Conservation (phyloP, 2,329 filamentous ascomycete genomes). For the Albifimbria verrucaria region DNA sequence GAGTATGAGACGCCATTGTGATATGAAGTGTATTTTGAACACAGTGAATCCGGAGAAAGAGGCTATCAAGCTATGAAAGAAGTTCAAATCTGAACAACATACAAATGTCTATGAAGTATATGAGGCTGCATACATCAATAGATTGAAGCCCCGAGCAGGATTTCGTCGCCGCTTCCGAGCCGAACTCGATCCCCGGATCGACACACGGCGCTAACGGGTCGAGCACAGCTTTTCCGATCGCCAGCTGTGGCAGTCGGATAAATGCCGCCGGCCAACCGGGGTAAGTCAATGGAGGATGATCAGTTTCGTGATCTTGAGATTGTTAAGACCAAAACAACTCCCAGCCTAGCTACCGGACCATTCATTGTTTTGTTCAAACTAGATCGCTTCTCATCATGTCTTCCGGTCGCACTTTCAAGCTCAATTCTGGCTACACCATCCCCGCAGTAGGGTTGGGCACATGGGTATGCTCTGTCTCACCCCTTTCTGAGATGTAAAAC, state of each 20-base stretch:
- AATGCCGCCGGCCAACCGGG: not conserved
- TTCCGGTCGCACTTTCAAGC: slow-evolving; percentile 21
- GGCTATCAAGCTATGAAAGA: no score
- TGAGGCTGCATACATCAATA: no score
- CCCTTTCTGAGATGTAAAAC: not conserved
- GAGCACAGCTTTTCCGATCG: not conserved
- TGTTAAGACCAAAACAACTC: not conserved
- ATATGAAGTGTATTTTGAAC: no score
- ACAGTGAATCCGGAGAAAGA: no score
- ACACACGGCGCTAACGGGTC: not conserved
- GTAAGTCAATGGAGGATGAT: not conserved
- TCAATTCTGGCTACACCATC: slow-evolving; percentile 27
- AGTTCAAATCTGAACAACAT: no score
- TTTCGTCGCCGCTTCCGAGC: not conserved
- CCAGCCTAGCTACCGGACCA: not conserved
- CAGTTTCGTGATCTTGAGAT: not conserved
- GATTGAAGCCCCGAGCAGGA: no score
- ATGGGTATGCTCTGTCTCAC: slow-evolving; percentile 20
- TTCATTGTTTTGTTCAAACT: not conserved
- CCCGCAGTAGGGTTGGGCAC: slow-evolving; percentile 29
- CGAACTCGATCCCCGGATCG: not conserved
- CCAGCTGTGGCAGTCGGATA: not conserved
- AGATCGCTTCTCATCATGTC: slow-evolving; percentile 13
- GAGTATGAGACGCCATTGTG: not conserved
- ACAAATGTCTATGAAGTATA: no score